Base-by-base conservation (phyloP, 2,329 filamentous ascomycete species). In the Alternaria panax region DNA sequence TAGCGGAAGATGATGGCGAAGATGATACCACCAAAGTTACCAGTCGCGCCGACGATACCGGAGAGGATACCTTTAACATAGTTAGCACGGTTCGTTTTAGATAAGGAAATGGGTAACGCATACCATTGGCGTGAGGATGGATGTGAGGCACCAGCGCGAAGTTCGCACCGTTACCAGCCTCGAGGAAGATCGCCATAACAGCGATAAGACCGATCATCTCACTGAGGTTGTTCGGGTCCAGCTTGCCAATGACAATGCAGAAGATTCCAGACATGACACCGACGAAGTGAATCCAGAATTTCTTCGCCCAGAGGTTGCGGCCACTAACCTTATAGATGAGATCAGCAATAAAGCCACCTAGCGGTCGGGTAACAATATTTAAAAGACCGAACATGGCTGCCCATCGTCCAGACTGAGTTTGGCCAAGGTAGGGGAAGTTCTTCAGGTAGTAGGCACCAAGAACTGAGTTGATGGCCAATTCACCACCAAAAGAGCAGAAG, bases 61-160 rank as follows among this genome's bases (percentile, higher is more conserved):
- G 90, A 91, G 7, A 97, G 85, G 56, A 87, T 83, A 59, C 80
- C 82, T 81, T 55, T 22, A 34, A 25, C 9, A 38, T 5, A 20
- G 48, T 73, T 68, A 68, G 70, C 30, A 54, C 12, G 43, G 25
- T 36, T 9, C 38, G 4, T 46, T 30, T 8, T 7, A 16, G 8
- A 34, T 38, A 25, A 18, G 11, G 25, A 32, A 5, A 27, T 20
- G n/a, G n/a, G n/a, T n/a, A n/a, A 14, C 24, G 16, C 77, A 71
- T 80, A 77, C 92, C 93, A 77, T 96, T 97, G 60, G 92, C 91
- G 61, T 85, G 85, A 1, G 92, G 92, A 77, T 93, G 90, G 1
- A 96, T 90, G 74, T 97, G 93, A 4, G 93, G 92, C 24, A 97
- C 90, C 6, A 97, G 84, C 0, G 92, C 87, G 78, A 95, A 97